Base-by-base conservation (phyloP, 805 yeast genomes). In the Ogataea henricii region DNA sequence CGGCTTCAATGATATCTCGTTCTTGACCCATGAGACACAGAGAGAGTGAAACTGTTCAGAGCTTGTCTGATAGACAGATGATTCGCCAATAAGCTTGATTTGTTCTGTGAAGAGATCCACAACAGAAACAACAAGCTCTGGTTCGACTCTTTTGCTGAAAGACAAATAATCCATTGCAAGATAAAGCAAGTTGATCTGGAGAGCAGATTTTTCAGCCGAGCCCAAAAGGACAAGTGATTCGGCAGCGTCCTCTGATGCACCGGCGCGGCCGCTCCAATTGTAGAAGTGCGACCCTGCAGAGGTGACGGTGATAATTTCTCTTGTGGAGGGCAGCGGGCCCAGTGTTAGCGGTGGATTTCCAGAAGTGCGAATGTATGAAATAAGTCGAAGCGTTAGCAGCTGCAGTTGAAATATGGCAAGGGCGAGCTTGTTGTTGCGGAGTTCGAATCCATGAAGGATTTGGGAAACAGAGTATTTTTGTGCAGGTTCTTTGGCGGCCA, bases 181-280 rank as follows among this genome's bases (percentile, higher is more conserved):
- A 12, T 49, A 40, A 16, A 43, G 16, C 25, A 40, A 40, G 20
- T 36, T 44, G 26, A 56, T 26, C 30, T 46, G 49, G 18, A 20
- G 20, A 10, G 5, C 6, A 6, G 40, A 34, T 4, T 35, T 13
- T 12, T 26, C 40, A 3, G 25, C 13, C 8, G 30, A n/a, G 16
- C 40, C 25, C 16, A 37, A 13, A 4, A 12, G 40, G n/a, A 16
- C 22, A 12, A 37, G 32, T 12, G n/a, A 2, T 8, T 37, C 40
- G 17, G 22, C 57, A 46, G 57, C 60, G 53, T 7, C 30, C n/a
- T 7, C 43, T 39, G n/a, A 48, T 48, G 32, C 39, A 45, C 10
- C 55, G 47, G 1, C 36, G 4, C 20, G 18, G 5, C 10, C 25
- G 18, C 53, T 45, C 60, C 62, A 56, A 3, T 27, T n/a, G 9